Conservation (phyloP, 1,284 basidiomycete genomes). For the Leccinum brunneo-olivaceum region DNA sequence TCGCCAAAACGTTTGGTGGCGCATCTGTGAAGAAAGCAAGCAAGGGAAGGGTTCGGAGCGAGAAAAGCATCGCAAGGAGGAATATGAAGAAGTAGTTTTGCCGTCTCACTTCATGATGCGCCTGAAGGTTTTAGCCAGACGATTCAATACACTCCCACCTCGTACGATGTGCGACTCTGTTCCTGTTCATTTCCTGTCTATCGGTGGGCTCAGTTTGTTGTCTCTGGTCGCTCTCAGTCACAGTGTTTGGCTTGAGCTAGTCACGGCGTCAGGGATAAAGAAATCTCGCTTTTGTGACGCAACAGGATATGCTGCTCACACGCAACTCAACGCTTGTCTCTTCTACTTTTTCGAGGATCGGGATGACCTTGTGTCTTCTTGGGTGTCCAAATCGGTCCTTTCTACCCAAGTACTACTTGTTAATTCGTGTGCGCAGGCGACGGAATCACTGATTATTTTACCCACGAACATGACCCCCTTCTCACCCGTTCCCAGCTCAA, state of each 20-base stretch:
- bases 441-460: conserved; percentile 43
- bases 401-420: background rate
- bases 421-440: conserved; percentile 39
- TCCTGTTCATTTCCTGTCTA: conserved; percentile 4
- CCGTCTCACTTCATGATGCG: background rate
- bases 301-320: conserved; percentile 28
- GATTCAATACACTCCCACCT: background rate
- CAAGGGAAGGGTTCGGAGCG: conserved; percentile 52
- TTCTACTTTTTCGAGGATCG: conserved; percentile 84
- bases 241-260: conserved; percentile 24
- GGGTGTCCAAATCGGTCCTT: conserved; percentile 43
- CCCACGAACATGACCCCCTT: too few relatives aligned
- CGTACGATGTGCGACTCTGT: too few relatives aligned
- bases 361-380: conserved; percentile 45
- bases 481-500: too few relatives aligned
- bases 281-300: conserved; percentile 30
- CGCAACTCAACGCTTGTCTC: conserved; percentile 38
- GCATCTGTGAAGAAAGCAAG: conserved; percentile 38
- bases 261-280: conserved; percentile 51
- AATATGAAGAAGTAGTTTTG: conserved; percentile 49
- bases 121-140: background rate
- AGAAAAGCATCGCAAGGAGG: conserved; percentile 47
- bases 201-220: conserved; percentile 10
- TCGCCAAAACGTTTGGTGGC: conserved; percentile 27
- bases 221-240: conserved; percentile 14